Conservation (phyloP, 257 asterid species). For the Ballota nigra region DNA sequence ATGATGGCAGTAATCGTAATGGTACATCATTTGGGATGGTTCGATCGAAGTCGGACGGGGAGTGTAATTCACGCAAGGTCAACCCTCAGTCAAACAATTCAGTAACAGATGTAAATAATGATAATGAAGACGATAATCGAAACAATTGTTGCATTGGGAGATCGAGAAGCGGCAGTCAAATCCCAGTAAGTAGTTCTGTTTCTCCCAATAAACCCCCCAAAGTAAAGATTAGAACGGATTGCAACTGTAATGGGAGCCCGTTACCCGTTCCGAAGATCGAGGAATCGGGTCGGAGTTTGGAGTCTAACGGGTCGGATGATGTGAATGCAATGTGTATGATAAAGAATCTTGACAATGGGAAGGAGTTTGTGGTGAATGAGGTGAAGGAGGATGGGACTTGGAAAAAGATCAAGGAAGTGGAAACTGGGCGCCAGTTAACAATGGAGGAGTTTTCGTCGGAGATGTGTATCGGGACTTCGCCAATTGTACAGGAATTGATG, state of each 20-base stretch:
- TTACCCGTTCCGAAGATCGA: constrained; percentile 13
- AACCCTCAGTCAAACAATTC: constrained; percentile 2
- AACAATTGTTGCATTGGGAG: constrained; percentile 22
- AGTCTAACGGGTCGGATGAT: constrained; percentile 27
- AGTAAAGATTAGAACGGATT: constrained; percentile 32
- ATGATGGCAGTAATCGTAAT: constrained; percentile 15
- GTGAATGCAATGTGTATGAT: constrained; percentile 59
- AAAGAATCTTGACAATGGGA: constrained; percentile 89
- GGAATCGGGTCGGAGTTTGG: constrained; percentile 26
- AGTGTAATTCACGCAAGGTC: constrained; percentile 29
- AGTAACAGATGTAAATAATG: constrained; percentile 26
- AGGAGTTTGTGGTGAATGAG: constrained; percentile 93
- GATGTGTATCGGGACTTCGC: constrained; percentile 93
- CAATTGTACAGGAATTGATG: constrained; percentile 95
- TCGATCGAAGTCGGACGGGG: constrained; percentile 62
- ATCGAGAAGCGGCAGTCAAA: constrained; percentile 29
- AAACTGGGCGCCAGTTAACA: constrained; percentile 87
- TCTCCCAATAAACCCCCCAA: constrained; percentile 48
- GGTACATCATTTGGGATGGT: constrained; percentile 37
- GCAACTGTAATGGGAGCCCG: constrained; percentile 18
- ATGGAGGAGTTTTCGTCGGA: constrained; percentile 83
- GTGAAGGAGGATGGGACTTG: constrained; percentile 90
- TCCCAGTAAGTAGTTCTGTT: constrained; percentile 23
- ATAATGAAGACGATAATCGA: constrained; percentile 9
- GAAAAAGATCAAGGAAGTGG: constrained; percentile 90